Conservation (phyloP, 1,284 basidiomycete species). For the Ceratobasidium sp. region DNA sequence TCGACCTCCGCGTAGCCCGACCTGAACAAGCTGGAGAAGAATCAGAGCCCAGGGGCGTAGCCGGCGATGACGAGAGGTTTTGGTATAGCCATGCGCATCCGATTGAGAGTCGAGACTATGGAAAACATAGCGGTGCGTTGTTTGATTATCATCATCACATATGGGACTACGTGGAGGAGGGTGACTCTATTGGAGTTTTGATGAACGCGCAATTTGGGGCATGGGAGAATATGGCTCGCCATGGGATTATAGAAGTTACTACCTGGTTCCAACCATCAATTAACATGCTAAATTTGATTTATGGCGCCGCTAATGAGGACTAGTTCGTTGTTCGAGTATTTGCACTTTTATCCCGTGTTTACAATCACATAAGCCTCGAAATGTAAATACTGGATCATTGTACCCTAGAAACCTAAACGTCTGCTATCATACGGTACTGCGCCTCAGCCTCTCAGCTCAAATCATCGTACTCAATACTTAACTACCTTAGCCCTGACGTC, state of each 20-base stretch:
- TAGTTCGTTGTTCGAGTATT: no score
- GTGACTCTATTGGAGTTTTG: neutral
- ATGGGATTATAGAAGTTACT: neutral
- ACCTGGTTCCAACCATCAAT: neutral
- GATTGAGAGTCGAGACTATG: neutral
- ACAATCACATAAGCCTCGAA: no score
- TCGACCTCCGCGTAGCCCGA: neutral
- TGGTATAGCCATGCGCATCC: slow-evolving; percentile 8
- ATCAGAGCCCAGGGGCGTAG: neutral
- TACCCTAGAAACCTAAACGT: no score
- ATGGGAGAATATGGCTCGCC: neutral
- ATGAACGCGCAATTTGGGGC: neutral
- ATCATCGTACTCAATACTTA: no score
- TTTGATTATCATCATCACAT: neutral
- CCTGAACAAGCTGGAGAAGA: neutral
- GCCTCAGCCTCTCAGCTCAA: no score
- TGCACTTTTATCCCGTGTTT: no score
- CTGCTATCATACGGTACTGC: no score
- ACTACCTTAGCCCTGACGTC: no score
- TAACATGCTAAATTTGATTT: neutral
- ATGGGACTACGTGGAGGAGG: neutral
- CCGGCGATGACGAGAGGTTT: neutral
- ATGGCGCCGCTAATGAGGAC: no score
- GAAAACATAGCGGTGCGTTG: neutral
- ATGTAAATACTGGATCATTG: no score